Evolutionary conservation across 73 alveolate species (phyloP), one percentile per base, ranked within the genome.

Genomic region (Uronychia setigera): DNA sequence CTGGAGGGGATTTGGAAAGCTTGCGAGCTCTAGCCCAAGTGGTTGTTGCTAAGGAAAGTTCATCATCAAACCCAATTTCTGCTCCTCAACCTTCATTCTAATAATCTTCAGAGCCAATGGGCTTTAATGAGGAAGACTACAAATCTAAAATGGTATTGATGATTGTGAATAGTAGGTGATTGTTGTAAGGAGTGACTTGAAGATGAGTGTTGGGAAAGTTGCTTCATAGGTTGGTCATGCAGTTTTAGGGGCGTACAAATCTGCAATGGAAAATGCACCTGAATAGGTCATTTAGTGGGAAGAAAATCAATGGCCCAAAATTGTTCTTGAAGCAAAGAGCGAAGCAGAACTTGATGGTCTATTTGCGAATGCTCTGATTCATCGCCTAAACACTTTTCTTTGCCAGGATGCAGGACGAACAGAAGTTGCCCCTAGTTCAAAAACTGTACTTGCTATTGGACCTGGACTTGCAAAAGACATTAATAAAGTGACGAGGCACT

Each of bases 341-440:
- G 89, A 79, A 30, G 88, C 88, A 29, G 94, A 94, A 80, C 80
- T 94, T 88, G 59, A 80, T 28, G 87, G 85, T 28, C 77, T 91
- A 25, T 59, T 82, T 60, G 80, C 58, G 58, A 80, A 80, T 33
- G 96, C 96, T 58, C 84, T 92, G 28, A 67, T 60, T n/a, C 80
- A 78, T 30, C 95, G 94, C 28, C 77, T 94, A 33, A 59, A 80
- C 32, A 80, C 92, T 11, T 89, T 89, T 79, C 59, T 92, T 60
- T 88, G 88, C 33, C 95, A 92, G 77, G 98, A 94, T 90, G 98
- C 98, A 5, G 98, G 98, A 57, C 89, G 98, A 80, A 94, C 98
- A 0, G 86, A 94, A 82, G 94, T 94, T 33, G 95, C 93, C 0
- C 91, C 94, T 26, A 88, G 87, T 33, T 84, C 98, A 28, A 89